Conservation (phyloP, 2,329 filamentous ascomycete species). For the Sporothrix variecibatus region DNA sequence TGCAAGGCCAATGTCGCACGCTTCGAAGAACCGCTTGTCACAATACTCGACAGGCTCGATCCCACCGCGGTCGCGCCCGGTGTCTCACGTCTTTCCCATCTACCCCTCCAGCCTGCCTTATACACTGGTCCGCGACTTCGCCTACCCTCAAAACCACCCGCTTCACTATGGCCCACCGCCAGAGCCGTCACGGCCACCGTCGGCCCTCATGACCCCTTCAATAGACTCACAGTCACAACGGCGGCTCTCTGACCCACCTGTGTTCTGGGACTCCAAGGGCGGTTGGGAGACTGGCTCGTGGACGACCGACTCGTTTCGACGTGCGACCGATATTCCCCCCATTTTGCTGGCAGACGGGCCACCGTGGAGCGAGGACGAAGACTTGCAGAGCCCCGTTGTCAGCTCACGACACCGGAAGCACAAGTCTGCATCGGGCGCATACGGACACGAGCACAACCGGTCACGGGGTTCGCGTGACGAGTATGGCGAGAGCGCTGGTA, state of each 20-base stretch:
- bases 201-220: conserved; percentile 79
- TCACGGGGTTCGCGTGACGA: conserved; percentile 49
- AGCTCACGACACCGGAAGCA: conserved; percentile 84
- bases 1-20: conserved; percentile 71
- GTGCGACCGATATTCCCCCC: conserved; percentile 72
- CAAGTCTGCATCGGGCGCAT: conserved; percentile 64
- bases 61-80: conserved; percentile 71
- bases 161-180: conserved; percentile 93
- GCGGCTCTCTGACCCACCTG: conserved; percentile 79
- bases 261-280: conserved; percentile 70
- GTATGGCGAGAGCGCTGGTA: not conserved
- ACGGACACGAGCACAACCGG: conserved; percentile 48
- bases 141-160: conserved; percentile 79
- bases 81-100: conserved; percentile 77
- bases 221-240: conserved; percentile 65
- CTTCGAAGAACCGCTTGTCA: conserved; percentile 78
- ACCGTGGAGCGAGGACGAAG: conserved; percentile 93
- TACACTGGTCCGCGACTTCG: conserved; percentile 92
- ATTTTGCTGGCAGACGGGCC: conserved; percentile 86
- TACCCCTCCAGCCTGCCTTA: conserved; percentile 86
- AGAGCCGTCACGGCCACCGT: conserved; percentile 68
- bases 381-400: conserved; percentile 87
- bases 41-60: conserved; percentile 76
- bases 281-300: conserved; percentile 56
- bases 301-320: conserved; percentile 56